These are phyloP conservation scores for Pouteria glomerata DNA, from an alignment of 148 eudicot species.

Conservation along the genomic window DNA sequence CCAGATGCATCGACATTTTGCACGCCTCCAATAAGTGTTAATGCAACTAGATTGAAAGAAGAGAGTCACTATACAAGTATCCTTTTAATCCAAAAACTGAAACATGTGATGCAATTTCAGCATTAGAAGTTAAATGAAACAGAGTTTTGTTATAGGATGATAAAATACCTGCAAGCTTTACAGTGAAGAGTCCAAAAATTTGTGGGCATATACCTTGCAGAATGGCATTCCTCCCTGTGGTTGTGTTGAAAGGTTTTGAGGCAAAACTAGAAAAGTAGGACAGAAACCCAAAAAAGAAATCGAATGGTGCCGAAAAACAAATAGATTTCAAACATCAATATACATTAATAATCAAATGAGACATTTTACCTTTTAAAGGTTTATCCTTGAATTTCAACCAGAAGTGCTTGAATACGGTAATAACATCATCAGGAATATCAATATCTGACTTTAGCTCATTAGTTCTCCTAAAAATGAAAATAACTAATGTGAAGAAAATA, in stretches of 20 bases:
- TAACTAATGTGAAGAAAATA: not conserved
- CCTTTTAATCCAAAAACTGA: not conserved
- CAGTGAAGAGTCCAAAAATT: slow-evolving; percentile 91
- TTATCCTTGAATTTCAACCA: slow-evolving; percentile 65
- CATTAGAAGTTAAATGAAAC: slow-evolving; percentile 3
- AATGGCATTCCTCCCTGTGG: slow-evolving; percentile 75
- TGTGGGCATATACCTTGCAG: slow-evolving; percentile 83
- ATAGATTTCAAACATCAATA: not conserved
- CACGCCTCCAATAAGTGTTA: slow-evolving; percentile 96
- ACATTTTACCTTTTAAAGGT: slow-evolving; percentile 56
- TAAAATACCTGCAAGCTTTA: slow-evolving; percentile 65
- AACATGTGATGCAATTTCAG: not conserved
- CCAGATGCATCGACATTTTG: slow-evolving; percentile 97
- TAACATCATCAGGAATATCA: slow-evolving; percentile 61
- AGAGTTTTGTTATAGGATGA: not conserved
- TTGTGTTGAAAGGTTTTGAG: slow-evolving; percentile 1
- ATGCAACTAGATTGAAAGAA: slow-evolving; percentile 46
- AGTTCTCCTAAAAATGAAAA: slow-evolving; percentile 40
- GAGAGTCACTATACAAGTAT: not conserved
- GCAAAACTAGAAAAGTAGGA: not conserved
- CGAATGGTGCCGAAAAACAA: not conserved
- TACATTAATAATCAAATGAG: not conserved
- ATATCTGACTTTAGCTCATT: slow-evolving; percentile 79
- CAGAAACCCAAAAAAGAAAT: too few species aligned
- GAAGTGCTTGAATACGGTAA: slow-evolving; percentile 49